Conservation (phyloP, 805 yeast species). For the Starmerella ratchasimensis region DNA sequence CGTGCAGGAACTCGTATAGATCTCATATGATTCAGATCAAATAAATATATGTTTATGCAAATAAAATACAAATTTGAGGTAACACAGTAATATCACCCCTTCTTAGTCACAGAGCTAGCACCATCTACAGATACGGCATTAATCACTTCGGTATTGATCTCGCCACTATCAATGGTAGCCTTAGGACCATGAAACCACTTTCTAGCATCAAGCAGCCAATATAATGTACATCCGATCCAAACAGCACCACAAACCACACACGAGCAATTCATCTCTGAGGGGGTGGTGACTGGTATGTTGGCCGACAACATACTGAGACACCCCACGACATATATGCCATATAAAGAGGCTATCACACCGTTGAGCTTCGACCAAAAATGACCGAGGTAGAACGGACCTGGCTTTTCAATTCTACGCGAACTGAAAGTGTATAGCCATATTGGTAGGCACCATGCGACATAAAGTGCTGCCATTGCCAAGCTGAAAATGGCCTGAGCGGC, state of each 20-base stretch:
- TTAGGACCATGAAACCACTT: too few relatives aligned
- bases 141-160: too few relatives aligned
- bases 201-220: not conserved
- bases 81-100: too few relatives aligned
- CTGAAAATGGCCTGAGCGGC: constrained; percentile 57
- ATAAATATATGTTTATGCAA: not conserved
- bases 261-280: constrained; percentile 51
- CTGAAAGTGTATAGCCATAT: constrained; percentile 36
- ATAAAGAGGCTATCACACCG: constrained; percentile 35
- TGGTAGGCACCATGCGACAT: constrained; percentile 50
- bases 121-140: too few relatives aligned
- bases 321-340: constrained; percentile 37
- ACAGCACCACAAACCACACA: constrained; percentile 48
- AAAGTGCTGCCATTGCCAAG: constrained; percentile 46
- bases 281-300: constrained; percentile 22
- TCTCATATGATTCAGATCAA: too few relatives aligned
- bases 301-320: constrained; percentile 50
- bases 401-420: constrained; percentile 39
- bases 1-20: too few relatives aligned
- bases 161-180: too few relatives aligned
- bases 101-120: too few relatives aligned
- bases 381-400: constrained; percentile 58
- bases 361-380: constrained; percentile 32
- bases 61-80: not conserved
- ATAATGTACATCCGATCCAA: constrained; percentile 36